Evolutionary conservation across 805 yeast genomes (phyloP).

Genomic region (Wickerhamomyces rabaulensis): DNA sequence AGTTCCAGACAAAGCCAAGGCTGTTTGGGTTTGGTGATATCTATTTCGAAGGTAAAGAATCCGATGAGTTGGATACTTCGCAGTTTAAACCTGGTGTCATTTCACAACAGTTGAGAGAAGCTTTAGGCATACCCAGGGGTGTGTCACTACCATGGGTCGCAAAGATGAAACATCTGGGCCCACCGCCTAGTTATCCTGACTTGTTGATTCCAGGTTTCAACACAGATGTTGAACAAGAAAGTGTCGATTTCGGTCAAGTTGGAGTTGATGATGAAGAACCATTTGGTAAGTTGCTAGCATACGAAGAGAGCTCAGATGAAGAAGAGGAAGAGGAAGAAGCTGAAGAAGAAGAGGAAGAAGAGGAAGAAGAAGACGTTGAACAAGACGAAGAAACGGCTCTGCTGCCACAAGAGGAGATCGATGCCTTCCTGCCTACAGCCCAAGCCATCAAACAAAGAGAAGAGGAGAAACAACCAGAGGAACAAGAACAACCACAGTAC

Average conservation of each 20-base stretch:
- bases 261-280: constrained; percentile 14
- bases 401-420: background rate
- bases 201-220: constrained; percentile 53
- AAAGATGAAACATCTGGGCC: constrained; percentile 64
- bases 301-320: constrained; percentile 19
- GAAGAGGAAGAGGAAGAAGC: constrained; percentile 22
- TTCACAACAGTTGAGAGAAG: constrained; percentile 55
- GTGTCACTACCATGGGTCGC: constrained; percentile 66
- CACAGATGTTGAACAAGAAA: constrained; percentile 35
- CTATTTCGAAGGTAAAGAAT: constrained; percentile 72
- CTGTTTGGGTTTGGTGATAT: constrained; percentile 69
- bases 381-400: constrained; percentile 8
- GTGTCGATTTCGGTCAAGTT: constrained; percentile 22
- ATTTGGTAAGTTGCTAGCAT: constrained; percentile 28
- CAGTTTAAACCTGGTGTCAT: constrained; percentile 62
- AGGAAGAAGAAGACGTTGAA: constrained; percentile 13
- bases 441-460: constrained; percentile 10
- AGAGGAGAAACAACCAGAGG: constrained; percentile 7
- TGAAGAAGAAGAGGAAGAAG: constrained; percentile 16
- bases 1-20: constrained; percentile 68
- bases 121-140: constrained; percentile 59
- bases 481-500: constrained; percentile 5
- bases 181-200: constrained; percentile 78
- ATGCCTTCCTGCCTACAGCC: constrained; percentile 1
- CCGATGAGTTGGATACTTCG: constrained; percentile 38